These are phyloP conservation scores for Fraxinus americana DNA, from an alignment of 257 asterid genomes.

Conservation along the genomic window DNA sequence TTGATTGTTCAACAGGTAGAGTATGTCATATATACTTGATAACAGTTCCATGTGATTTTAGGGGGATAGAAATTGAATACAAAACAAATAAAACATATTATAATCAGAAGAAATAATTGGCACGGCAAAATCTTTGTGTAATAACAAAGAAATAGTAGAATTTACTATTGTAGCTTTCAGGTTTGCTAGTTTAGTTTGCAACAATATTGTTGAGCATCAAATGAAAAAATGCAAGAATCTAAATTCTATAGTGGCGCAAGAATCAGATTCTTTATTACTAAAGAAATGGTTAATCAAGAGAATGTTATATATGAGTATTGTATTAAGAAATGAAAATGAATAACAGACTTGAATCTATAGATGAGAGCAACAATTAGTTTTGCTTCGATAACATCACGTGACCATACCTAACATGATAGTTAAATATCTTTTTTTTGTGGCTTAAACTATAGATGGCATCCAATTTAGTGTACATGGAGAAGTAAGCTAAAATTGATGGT, in stretches of 20 bases:
- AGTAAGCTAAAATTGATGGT: too few relatives aligned
- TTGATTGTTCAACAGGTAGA: too few relatives aligned
- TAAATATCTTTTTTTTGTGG: too few relatives aligned
- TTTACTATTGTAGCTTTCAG: not conserved
- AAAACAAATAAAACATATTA: not conserved
- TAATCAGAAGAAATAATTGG: not conserved
- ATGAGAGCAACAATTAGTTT: not conserved
- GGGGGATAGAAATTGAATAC: conserved; percentile 4
- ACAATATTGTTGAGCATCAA: not conserved
- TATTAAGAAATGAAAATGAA: not conserved
- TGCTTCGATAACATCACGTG: not conserved
- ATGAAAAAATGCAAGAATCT: too few relatives aligned
- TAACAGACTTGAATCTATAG: not conserved
- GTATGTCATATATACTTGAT: too few relatives aligned
- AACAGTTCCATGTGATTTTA: not conserved
- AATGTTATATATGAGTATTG: not conserved
- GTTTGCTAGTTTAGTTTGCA: not conserved
- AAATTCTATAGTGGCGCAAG: not conserved
- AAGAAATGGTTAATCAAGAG: not conserved
- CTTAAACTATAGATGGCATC: not conserved
- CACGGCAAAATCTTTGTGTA: not conserved
- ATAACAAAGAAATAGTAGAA: not conserved
- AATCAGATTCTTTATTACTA: not conserved
- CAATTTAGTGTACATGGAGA: too few relatives aligned
- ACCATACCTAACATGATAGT: too few relatives aligned